Conservation (phyloP, 441 rosid genomes). For the Croton laevigatus region DNA sequence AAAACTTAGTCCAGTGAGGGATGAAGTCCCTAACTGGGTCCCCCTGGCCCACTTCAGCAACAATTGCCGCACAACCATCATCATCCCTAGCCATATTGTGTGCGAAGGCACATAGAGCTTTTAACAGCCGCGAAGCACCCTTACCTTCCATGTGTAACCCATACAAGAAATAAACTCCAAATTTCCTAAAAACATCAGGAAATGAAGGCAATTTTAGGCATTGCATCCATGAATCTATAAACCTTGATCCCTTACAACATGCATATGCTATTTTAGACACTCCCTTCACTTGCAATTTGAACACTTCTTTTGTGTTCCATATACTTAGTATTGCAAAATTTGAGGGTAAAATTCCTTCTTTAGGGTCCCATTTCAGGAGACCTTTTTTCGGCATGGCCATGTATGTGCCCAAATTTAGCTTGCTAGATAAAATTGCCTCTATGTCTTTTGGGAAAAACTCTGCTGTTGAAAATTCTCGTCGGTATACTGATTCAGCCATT, state of each 20-base stretch:
- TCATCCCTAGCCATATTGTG: constrained; percentile 65
- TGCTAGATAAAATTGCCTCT: constrained; percentile 37
- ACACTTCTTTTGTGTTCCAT: constrained; percentile 75
- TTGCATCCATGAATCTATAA: constrained; percentile 60
- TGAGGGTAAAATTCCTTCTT: constrained; percentile 33
- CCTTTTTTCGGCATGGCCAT: constrained; percentile 45
- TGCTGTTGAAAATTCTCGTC: constrained; percentile 32
- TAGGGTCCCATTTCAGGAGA: constrained; percentile 32
- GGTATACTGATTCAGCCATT: constrained; percentile 41
- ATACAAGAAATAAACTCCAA: constrained; percentile 61
- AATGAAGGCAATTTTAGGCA: constrained; percentile 66
- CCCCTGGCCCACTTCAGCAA: constrained; percentile 52
- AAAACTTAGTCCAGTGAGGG: constrained; percentile 72
- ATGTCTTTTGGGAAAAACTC: constrained; percentile 69
- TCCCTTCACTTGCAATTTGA: constrained; percentile 58
- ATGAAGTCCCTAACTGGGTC: constrained; percentile 54
- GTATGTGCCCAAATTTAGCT: constrained; percentile 62
- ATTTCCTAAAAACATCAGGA: constrained; percentile 58
- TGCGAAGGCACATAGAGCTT: constrained; percentile 48
- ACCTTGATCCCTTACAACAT: constrained; percentile 51
- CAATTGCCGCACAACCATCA: constrained; percentile 54
- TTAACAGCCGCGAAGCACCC: constrained; percentile 47
- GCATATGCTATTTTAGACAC: constrained; percentile 40
- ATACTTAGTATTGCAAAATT: constrained; percentile 57
- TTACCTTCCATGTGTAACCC: constrained; percentile 67